phyloP scores from a whole-genome alignment of 768 basidiomycete genomes.

The Lactarius trivialis region DNA sequence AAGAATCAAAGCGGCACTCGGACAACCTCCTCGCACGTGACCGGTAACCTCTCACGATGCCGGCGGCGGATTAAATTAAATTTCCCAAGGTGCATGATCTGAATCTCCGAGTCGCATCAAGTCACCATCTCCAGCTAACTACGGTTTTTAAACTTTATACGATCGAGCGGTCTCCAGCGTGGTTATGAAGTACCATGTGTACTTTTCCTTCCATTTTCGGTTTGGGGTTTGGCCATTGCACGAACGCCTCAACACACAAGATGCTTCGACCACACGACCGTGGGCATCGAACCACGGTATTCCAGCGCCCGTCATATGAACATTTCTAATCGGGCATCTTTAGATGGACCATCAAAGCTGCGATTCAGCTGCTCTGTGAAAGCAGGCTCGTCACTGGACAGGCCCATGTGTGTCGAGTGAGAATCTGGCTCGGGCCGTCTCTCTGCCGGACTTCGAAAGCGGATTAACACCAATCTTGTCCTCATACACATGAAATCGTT shows the following conservation, averaged over 20 bases:
- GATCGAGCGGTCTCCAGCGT: not conserved
- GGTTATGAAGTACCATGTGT: not conserved
- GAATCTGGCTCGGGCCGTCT: not conserved
- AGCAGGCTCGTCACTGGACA: not conserved
- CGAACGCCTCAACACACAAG: not conserved
- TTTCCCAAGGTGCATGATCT: not conserved
- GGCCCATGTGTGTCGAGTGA: not conserved
- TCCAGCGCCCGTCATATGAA: not conserved
- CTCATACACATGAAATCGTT: not conserved
- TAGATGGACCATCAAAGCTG: not conserved
- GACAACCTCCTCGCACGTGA: too few species aligned
- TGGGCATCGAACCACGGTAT: not conserved
- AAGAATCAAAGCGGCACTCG: too few species aligned
- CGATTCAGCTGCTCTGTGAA: not conserved
- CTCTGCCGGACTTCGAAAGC: not conserved
- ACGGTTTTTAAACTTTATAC: not conserved
- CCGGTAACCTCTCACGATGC: not conserved
- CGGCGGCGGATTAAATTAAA: not conserved
- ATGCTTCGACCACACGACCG: not conserved
- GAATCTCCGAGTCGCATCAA: not conserved
- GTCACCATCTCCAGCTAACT: not conserved
- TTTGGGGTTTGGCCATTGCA: not conserved
- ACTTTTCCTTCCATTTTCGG: not conserved
- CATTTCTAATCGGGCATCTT: not conserved
- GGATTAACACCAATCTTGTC: not conserved